phyloP scores from a whole-genome alignment of 2,329 filamentous ascomycete species.

The Neonectria magnoliae region DNA sequence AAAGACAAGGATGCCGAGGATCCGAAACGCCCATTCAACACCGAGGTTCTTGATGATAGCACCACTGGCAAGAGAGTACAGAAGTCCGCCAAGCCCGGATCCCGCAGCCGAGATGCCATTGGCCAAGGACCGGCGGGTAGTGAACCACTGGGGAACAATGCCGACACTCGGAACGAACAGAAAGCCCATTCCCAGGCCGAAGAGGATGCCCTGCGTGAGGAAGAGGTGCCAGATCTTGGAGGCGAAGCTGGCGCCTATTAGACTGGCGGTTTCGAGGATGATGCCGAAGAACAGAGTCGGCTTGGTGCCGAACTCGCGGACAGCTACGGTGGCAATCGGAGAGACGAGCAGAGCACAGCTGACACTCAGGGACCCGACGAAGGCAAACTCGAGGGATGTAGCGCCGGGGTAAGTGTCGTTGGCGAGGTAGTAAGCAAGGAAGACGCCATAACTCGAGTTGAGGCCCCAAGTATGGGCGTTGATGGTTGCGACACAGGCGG shows the following conservation, averaged over 20 bases:
- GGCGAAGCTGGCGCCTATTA: constrained; percentile 78
- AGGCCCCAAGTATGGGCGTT: constrained; percentile 81
- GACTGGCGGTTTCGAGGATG: constrained; percentile 68
- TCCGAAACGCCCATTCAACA: constrained; percentile 73
- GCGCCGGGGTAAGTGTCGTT: constrained; percentile 71
- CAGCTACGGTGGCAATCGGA: constrained; percentile 71
- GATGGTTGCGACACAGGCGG: constrained; percentile 56
- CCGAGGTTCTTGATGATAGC: constrained; percentile 74
- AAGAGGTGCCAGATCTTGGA: constrained; percentile 78
- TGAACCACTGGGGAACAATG: constrained; percentile 80
- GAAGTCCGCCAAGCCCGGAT: constrained; percentile 77
- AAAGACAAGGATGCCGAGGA: constrained; percentile 71
- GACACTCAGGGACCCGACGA: constrained; percentile 67
- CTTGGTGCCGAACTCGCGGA: constrained; percentile 70
- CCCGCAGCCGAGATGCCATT: constrained; percentile 76
- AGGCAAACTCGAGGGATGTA: constrained; percentile 75
- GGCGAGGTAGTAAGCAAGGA: constrained; percentile 66
- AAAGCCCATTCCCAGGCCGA: constrained; percentile 83
- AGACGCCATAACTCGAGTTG: constrained; percentile 64
- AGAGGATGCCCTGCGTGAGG: constrained; percentile 77
- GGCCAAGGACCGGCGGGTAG: constrained; percentile 72
- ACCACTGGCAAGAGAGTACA: constrained; percentile 74
- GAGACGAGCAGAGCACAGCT: constrained; percentile 70
- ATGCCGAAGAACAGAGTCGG: constrained; percentile 72
- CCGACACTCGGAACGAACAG: constrained; percentile 75